These are phyloP conservation scores for Ascosphaera aggregata DNA, from an alignment of 2,329 filamentous ascomycete genomes.

Conservation along the genomic window DNA sequence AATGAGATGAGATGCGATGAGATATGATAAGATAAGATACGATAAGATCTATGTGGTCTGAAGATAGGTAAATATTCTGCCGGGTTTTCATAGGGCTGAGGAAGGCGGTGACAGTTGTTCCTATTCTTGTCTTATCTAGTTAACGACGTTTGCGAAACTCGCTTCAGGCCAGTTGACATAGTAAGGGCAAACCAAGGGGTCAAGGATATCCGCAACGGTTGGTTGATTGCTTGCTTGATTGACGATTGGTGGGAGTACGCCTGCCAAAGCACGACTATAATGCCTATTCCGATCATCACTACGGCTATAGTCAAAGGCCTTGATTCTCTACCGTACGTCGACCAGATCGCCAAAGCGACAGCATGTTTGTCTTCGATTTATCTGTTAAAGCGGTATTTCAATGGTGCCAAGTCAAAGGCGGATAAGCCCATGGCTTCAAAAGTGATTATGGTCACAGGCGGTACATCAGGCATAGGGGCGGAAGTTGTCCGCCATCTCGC, in stretches of 20 bases:
- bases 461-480: constrained; percentile 80
- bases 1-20: no score
- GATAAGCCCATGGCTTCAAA: constrained; percentile 82
- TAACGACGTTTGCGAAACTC: no score
- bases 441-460: constrained; percentile 79
- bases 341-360: constrained; percentile 27
- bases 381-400: constrained; percentile 50
- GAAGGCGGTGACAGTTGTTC: background rate
- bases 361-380: constrained; percentile 29
- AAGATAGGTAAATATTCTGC: background rate
- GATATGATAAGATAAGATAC: background rate
- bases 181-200: no score
- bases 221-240: no score
- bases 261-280: constrained; percentile 15
- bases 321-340: constrained; percentile 28
- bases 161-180: no score
- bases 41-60: background rate
- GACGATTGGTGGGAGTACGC: no score
- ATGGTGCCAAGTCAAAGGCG: constrained; percentile 47
- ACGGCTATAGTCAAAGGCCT: constrained; percentile 31
- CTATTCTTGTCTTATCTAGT: background rate
- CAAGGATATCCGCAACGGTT: no score
- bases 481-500: constrained; percentile 53
- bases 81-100: background rate
- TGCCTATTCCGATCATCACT: constrained; percentile 38